Percentiles rank a stretch among this genome's conserved stretches.
Conservation (phyloP, 495 filamentous ascomycete genomes). For the Daldinia vernicosa region DNA sequence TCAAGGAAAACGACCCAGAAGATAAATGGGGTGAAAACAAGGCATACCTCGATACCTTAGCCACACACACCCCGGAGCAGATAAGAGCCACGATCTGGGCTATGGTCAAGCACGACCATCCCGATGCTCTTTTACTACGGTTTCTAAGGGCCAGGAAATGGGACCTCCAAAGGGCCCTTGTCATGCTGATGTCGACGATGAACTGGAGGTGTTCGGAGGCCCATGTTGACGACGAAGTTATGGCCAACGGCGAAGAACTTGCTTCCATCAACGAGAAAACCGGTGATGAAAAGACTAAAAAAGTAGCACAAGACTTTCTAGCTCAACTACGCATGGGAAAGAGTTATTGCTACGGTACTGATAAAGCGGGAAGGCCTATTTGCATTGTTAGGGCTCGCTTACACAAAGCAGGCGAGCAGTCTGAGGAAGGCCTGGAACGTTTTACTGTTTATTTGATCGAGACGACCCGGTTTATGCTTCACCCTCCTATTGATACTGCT, state of each 20-base stretch:
- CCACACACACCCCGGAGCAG: conserved; percentile 76
- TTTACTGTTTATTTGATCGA: conserved; percentile 97
- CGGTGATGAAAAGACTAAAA: conserved; percentile 67
- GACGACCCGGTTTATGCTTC: conserved; percentile 83
- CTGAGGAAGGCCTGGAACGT: conserved; percentile 77
- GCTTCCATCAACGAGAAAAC: conserved; percentile 68
- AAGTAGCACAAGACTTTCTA: conserved; percentile 79
- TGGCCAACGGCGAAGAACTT: conserved; percentile 76
- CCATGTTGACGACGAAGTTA: conserved; percentile 87
- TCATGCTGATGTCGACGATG: conserved; percentile 95
- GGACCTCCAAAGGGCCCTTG: conserved; percentile 90
- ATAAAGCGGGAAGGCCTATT: conserved; percentile 86
- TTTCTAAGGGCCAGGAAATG: conserved; percentile 95
- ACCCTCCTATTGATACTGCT: conserved; percentile 86
- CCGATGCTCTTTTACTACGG: conserved; percentile 84
- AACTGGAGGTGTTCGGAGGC: conserved; percentile 85
- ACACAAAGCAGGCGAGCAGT: conserved; percentile 84
- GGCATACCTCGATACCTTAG: conserved; percentile 82
- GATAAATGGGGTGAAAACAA: conserved; percentile 95
- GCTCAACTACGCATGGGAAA: conserved; percentile 90
- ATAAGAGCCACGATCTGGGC: conserved; percentile 87
- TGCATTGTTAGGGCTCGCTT: conserved; percentile 85
- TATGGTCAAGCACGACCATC: conserved; percentile 96
- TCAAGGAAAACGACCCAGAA: conserved; percentile 67
- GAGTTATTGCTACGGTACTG: conserved; percentile 88